Evolutionary conservation across 768 basidiomycete genomes (phyloP).

Genomic region (Kwoniella sp.): DNA sequence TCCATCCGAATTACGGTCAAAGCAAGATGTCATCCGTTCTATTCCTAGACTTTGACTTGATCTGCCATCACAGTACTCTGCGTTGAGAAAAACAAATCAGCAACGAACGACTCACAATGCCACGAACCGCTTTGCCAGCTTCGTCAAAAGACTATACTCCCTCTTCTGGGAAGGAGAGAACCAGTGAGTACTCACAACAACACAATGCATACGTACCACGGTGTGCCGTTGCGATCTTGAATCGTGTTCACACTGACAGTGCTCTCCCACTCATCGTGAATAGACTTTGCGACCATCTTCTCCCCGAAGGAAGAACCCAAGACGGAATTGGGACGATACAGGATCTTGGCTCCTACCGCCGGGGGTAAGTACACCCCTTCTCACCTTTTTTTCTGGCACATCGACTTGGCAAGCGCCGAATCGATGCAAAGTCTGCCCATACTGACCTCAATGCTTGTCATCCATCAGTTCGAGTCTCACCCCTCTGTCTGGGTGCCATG

Average conservation of each 20-base stretch:
- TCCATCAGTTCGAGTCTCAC: conserved; percentile 55
- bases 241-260: neutral
- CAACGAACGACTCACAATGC: conserved; percentile 1
- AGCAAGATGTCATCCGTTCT: too few species aligned
- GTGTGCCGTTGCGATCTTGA: too few species aligned
- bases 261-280: neutral
- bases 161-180: conserved; percentile 15
- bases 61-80: too few species aligned
- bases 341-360: conserved; percentile 55
- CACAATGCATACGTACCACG: too few species aligned
- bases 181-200: conserved; percentile 13
- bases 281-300: conserved; percentile 20
- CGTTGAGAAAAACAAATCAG: too few species aligned
- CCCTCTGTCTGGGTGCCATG: conserved; percentile 57
- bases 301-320: conserved; percentile 23
- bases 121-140: conserved; percentile 11
- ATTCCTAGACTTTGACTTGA: too few species aligned
- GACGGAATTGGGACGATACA: conserved; percentile 35
- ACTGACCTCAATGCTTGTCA: neutral
- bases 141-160: conserved; percentile 16
- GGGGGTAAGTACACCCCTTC: conserved; percentile 28
- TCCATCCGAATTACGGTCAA: neutral
- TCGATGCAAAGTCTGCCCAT: too few species aligned
- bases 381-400: neutral
- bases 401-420: too few species aligned